Evolutionary conservation across 2,329 filamentous ascomycete species (phyloP).

Genomic region (Xylariaceae sp.): DNA sequence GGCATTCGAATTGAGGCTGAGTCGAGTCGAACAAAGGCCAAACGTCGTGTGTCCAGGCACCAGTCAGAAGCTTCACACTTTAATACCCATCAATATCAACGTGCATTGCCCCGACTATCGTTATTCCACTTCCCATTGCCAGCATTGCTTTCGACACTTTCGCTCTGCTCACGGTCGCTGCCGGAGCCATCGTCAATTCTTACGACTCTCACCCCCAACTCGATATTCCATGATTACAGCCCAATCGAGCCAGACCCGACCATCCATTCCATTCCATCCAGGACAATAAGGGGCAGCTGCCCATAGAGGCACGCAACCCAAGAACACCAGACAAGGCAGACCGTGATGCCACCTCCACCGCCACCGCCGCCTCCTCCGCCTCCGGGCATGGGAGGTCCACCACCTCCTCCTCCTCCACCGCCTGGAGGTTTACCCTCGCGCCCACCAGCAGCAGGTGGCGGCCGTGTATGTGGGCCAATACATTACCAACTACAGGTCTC

Average conservation of each 20-base stretch:
- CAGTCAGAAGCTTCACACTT: no score
- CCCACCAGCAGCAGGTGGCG: slow-evolving; percentile 51
- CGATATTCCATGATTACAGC: no score
- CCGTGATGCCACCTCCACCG: slow-evolving; percentile 52
- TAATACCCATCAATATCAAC: no score
- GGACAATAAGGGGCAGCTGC: background rate
- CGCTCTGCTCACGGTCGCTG: no score
- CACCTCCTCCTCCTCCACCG: slow-evolving; percentile 63
- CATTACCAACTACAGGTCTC: background rate
- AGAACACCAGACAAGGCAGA: slow-evolving; percentile 2
- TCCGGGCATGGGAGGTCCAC: slow-evolving; percentile 52
- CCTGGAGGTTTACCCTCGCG: slow-evolving; percentile 57
- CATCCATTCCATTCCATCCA: background rate
- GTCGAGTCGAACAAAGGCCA: no score
- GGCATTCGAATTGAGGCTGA: no score
- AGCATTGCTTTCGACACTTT: no score
- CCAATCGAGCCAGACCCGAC: background rate
- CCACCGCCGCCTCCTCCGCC: slow-evolving; percentile 70
- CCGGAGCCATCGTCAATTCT: no score
- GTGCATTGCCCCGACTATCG: no score
- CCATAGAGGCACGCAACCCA: background rate
- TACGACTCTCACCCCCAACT: no score
- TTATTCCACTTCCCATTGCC: no score
- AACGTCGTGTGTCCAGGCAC: no score
- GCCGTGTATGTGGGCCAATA: slow-evolving; percentile 52